Base-by-base conservation (phyloP, 1,284 basidiomycete species). In the Moesziomyces aphidis region DNA sequence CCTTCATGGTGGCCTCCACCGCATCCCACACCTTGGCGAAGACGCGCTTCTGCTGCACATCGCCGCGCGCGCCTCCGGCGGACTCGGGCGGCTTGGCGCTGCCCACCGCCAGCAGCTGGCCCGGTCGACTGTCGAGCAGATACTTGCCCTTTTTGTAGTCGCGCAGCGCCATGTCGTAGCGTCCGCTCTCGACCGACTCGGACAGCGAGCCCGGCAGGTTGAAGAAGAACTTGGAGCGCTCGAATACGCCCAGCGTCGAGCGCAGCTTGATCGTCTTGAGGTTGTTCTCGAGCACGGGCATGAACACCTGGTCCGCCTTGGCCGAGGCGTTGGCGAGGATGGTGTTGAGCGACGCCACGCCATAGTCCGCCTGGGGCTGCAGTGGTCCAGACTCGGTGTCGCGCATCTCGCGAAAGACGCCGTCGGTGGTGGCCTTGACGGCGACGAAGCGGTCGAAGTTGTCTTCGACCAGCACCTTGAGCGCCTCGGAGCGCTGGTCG, bases 401-500 rank as follows among this genome's bases (percentile, higher is more conserved):
- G 4, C 66, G 67, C 96, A 99, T 99, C 85, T 98, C 85, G 42
- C 91, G 89, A 83, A 95, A 93, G 3, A 98, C 87, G 10, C 95
- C 93, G 86, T 97, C 96, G 11, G 93, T 96, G 13, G 93, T 93
- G 17, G 94, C 93, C 83, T 99, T 99, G 68, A 99, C 96, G 5
- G 94, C 93, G 13, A 99, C 96, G 82, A 99, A 99, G 24, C 94
- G 89, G 86, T 99, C 95, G 86, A 99, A 98, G 86, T 98, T 97
- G 80, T 97, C 94, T 85, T 98, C 94, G 23, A 99, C 97, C 46
- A 99, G 88, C 24, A 97, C 90, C 54, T 95, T 89, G 66, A 99
- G 91, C 24, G 95, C 96, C 79, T 96, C 94, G 2, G 93, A 95
- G 36, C 95, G 64, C 61, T 82, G 80, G 44, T 75, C 77, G 55